Evolutionary conservation across 116 monocot species (phyloP), one percentile per base, ranked within the genome.

Genomic region (Cymodocea nodosa): DNA sequence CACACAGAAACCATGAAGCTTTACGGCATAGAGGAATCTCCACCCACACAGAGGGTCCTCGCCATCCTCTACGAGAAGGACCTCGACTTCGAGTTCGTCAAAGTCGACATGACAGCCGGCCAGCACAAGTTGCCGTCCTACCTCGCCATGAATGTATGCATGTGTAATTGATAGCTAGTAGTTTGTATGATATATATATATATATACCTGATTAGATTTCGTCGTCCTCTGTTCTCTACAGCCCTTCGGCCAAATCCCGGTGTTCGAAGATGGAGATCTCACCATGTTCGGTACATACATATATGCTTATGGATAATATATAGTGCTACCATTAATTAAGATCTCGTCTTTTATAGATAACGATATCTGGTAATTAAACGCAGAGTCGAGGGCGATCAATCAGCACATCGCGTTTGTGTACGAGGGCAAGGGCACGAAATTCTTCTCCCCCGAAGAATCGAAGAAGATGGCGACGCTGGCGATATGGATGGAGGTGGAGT

Each of bases 241-340:
- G 85, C 85, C 85, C 0, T 85, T 85, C 40, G 85, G 82, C 25
- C 79, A 79, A 52, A 39, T 85, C 20, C 85, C 85, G 6, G 82
- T 76, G 1, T 51, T 82, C 7, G 76, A 85, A 51, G 85, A 85
- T 15, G 81, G 79, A 5, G 74, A 76, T 35, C 49, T 85, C 66
- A 58, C 44, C 2, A 52, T 85, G n/a, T 81, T 81, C 23, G 81
- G 84, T 84, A 40, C 69, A 16, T 15, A 53, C 14, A 13, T 44
- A 30, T 30, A 30, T 30, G 30, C 30, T 30, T 30, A 30, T 30
- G 30, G 30, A 30, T 30, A 3, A 30, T 3, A 30, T 30, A 30
- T 30, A 30, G 3, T 30, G 3, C 2, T 30, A 30, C 30, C 3
- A 30, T 30, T 30, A 30, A 30, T 30, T 30, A 16, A 40, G 54